Base-by-base conservation (phyloP, 2,329 filamentous ascomycete species). In the Blastomyces silverae region DNA sequence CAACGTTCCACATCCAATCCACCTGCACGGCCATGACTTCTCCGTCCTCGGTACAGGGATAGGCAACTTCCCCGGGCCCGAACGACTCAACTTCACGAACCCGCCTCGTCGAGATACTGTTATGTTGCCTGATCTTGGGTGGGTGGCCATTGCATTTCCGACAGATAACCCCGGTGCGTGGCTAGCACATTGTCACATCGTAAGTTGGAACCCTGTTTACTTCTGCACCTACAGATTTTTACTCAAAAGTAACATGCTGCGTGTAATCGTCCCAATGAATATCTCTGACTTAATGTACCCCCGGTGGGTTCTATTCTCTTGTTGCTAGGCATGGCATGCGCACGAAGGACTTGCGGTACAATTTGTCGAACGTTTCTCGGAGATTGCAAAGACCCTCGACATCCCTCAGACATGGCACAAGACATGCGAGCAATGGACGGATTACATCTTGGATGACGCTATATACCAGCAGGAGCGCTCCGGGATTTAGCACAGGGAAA, bases 151-250 rank as follows among this genome's bases (percentile, higher is more conserved):
- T 22, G 78, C 78, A 22, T 79, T 78, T 67, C 68, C 73, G 64
- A 75, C 73, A 34, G 75, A 79, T 64, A 80, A 80, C 65, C 77
- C 78, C 0, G 78, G 78, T 6, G 73, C 77, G 1, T 80, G 78
- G 78, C 68, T 78, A 17, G 70, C 78, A 69, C 77, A 79, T 65
- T 79, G 77, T 64, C 77, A 79, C 69, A 78, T 79, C 64, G 76
- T 64, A 64, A 60, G 63, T 52, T 37, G 2, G 3, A 3, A 7
- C 28, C 20, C 34, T 52, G n/a, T 50, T 48, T 39, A 13, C 28
- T 53, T 42, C 17, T 17, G 11, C 20, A 20, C 8, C 17, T 50
- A 6, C 0, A 31, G 34, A 20, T 25, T 50, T 61, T 50, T 50
- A 2, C 6, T 15, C 37, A 11, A 42, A 25, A 8, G 11, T 50